Conservation (phyloP, 2,329 filamentous ascomycete genomes). For the Trichoderma atroviride region DNA sequence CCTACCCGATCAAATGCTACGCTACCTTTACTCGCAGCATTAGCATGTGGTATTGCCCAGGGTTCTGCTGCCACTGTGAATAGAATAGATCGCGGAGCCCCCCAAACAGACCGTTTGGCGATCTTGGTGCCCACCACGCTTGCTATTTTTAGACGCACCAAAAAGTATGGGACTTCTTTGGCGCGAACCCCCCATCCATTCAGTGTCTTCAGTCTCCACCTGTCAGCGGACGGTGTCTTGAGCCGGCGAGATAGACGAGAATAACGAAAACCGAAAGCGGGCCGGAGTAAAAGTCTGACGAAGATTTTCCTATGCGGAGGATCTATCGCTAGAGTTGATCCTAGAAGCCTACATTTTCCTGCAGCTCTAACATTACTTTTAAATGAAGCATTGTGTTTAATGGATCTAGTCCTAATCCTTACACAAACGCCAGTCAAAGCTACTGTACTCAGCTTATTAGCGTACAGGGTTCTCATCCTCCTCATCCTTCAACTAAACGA, state of each 20-base stretch:
- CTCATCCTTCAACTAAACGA: background rate
- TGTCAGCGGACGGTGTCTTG: slow-evolving; percentile 12
- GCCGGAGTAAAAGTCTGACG: background rate
- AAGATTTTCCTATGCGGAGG: background rate
- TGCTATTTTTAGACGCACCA: slow-evolving; percentile 13
- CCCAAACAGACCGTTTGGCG: background rate
- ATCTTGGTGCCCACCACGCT: background rate
- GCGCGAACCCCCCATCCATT: background rate
- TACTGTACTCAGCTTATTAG: background rate
- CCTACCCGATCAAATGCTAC: background rate
- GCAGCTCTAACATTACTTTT: background rate
- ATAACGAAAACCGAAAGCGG: background rate
- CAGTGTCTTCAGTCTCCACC: background rate
- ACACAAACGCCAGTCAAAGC: background rate
- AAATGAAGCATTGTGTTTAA: background rate
- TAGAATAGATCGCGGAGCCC: background rate
- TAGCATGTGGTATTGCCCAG: background rate
- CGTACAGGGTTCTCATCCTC: background rate
- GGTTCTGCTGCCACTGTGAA: background rate
- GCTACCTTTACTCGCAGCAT: background rate
- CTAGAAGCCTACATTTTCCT: background rate
- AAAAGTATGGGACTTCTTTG: background rate
- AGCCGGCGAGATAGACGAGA: slow-evolving; percentile 12
- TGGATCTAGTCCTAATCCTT: background rate
- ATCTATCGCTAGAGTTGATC: background rate